A percentile compares a stretch with the other conserved stretches of the same genome.
Conservation (phyloP, 2,329 filamentous ascomycete species). For the Bipolaris cookei region DNA sequence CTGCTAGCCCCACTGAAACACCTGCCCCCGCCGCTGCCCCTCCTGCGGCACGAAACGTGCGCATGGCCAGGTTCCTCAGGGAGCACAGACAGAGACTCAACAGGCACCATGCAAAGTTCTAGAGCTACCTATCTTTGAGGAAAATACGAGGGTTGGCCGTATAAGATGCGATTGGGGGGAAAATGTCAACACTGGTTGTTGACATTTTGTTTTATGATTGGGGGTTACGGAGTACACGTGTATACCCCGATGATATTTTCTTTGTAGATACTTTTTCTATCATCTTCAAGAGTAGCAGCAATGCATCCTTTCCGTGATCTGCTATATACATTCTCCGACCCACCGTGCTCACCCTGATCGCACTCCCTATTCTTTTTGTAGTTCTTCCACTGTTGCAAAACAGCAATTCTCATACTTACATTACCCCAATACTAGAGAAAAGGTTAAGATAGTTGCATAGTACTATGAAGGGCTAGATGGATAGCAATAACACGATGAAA, state of each 20-base stretch:
- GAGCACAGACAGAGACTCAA: conserved; percentile 25
- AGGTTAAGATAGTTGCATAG: too few species aligned
- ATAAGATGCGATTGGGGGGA: too few species aligned
- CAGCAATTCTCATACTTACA: too few species aligned
- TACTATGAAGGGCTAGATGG: too few species aligned
- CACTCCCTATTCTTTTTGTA: too few species aligned
- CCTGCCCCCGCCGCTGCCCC: conserved; percentile 16
- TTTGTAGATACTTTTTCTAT: conserved; percentile 19
- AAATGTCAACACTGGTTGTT: conserved; percentile 13
- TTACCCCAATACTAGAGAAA: too few species aligned
- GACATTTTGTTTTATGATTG: conserved; percentile 5
- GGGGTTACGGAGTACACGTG: conserved; percentile 2
- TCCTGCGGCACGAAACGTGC: conserved; percentile 13
- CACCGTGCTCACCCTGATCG: too few species aligned
- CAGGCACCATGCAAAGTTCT: conserved; percentile 22
- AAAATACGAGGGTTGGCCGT: too few species aligned
- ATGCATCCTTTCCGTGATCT: not conserved
- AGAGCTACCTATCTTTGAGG: not conserved
- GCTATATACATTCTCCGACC: not conserved
- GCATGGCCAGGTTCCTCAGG: conserved; percentile 23
- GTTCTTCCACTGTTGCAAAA: too few species aligned
- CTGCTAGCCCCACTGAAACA: conserved; percentile 17
- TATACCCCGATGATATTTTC: conserved; percentile 19
- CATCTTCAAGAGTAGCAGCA: not conserved
- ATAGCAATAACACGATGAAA: too few species aligned